Base-by-base conservation (phyloP, 2,329 filamentous ascomycete genomes). In the Arachnomyces sp. region DNA sequence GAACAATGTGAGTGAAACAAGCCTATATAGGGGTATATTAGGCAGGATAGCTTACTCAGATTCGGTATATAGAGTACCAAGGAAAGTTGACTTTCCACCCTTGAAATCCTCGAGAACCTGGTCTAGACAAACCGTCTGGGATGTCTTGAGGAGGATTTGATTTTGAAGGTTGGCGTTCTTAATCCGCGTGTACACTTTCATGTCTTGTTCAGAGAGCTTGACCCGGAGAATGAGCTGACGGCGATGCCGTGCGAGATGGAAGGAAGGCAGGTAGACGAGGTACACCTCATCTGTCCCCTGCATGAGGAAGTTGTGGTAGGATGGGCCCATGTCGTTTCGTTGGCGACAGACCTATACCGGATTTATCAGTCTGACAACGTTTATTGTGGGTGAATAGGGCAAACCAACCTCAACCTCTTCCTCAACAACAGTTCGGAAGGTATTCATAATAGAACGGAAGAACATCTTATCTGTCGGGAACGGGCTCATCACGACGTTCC, bases 401-500 rank as follows among this genome's bases (percentile, higher is more conserved):
- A 15, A 8, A 35, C 40, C 9, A 3, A 48, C 47, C 38, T 49
- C 33, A n/a, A 47, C 47, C 35, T 49, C 42, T 32, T 45, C 43
- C 16, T 43, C 39, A 16, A 49, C 34, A 7, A 50, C 46, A 12
- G 42, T 40, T 35, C 38, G 38, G 42, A 49, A 49, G 14, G 34
- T 38, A n/a, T 37, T 32, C 11, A 43, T 33, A 16, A 50, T 36
- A 20, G 36, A 20, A 17, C 31, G 33, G 29, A 50, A 44, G 39
- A 47, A 50, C 2, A 12, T 17, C 7, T 17, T 14, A 28, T 39
- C 15, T 14, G 37, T 33, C 12, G 37, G 16, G 38, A 54, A 63
- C 31, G 49, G 43, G 25, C 47, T 51, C 68, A 72, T 72, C 28
- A 69, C 64, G 0, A 72, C 69, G 17, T 71, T 72, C 7, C 66